Evolutionary conservation across 345 rosid genomes (phyloP), one percentile per base, ranked within the genome.

Genomic region (Brassica rapa): DNA sequence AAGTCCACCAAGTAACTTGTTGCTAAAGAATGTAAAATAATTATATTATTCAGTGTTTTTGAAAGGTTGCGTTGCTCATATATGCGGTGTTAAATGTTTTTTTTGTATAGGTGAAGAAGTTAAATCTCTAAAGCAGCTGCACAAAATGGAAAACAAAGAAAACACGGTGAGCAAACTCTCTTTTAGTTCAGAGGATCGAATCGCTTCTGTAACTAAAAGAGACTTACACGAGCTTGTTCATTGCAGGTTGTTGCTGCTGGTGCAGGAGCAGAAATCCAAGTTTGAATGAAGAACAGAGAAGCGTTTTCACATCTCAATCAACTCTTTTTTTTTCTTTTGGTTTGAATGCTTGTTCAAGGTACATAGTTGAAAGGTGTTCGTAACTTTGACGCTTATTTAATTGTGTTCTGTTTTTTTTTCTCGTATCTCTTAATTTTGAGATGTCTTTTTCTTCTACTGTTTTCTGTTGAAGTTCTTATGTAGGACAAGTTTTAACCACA

Each of bases 141-240:
- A 27, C 0, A 27, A 27, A 27, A 27, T 77, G 35, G 97, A 87
- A 84, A 85, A 94, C 86, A 94, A 94, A 82, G 98, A 94, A 84
- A 95, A 92, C 70, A 43, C 70, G 33, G 80, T 64, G 5, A 75
- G 80, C 30, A 21, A 30, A n/a, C 11, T 19, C 61, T 55, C 29
- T 53, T 3, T 6, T 2, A 24, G 74, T 43, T 68, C 32, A 53
- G 2, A 37, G 8, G 8, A 60, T 67, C 0, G 0, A 49, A 16
- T 27, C 9, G 10, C 23, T 25, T 14, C 4, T 62, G 16, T 23
- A 68, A 12, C n/a, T 61, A 2, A 59, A 59, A 29, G 15, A 39
- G 30, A 55, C 62, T 70, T 64, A 80, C 68, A 23, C 21, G 5
- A 64, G 57, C 27, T 56, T 70, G 6, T 32, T 59, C 8, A n/a